Evolutionary conservation across 495 filamentous ascomycete genomes (phyloP).

Genomic region (Lasiosphaeria ovina): DNA sequence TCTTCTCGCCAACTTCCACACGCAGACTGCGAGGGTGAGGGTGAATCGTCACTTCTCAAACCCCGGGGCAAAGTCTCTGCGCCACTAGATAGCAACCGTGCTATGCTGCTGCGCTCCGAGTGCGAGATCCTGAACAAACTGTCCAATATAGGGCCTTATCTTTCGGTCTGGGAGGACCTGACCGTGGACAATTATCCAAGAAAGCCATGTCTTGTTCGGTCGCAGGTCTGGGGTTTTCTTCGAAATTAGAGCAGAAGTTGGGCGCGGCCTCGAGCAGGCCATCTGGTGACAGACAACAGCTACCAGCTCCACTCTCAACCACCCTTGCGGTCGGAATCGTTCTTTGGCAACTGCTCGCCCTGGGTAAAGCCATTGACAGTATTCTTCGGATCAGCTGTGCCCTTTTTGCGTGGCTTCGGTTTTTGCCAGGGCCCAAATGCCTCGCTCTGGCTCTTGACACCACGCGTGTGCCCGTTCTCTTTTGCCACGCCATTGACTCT

Average conservation of each 20-base stretch:
- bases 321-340: slow-evolving; percentile 53
- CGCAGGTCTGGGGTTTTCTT: background rate
- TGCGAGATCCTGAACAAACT: slow-evolving; percentile 27
- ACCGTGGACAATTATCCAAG: slow-evolving; percentile 28
- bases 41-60: slow-evolving; percentile 11
- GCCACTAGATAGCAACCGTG: slow-evolving; percentile 10
- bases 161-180: slow-evolving; percentile 12
- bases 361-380: slow-evolving; percentile 34
- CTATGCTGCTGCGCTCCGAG: slow-evolving; percentile 5
- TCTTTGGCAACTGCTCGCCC: slow-evolving; percentile 49
- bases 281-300: too few species aligned
- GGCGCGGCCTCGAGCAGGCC: background rate
- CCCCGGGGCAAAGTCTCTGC: slow-evolving; percentile 1
- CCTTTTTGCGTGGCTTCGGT: slow-evolving; percentile 49
- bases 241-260: background rate
- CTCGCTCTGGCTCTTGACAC: slow-evolving; percentile 50
- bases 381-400: slow-evolving; percentile 33
- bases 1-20: background rate
- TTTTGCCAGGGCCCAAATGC: slow-evolving; percentile 47
- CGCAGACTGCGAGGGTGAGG: slow-evolving; percentile 2
- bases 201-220: slow-evolving; percentile 14
- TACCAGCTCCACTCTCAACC: slow-evolving; percentile 33
- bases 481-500: slow-evolving; percentile 34
- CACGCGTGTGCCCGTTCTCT: slow-evolving; percentile 48
- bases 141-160: slow-evolving; percentile 26